Evolutionary conservation across 108 stramenopile species (phyloP), one percentile per base, ranked within the genome.

Genomic region (Cyclotella cryptica): DNA sequence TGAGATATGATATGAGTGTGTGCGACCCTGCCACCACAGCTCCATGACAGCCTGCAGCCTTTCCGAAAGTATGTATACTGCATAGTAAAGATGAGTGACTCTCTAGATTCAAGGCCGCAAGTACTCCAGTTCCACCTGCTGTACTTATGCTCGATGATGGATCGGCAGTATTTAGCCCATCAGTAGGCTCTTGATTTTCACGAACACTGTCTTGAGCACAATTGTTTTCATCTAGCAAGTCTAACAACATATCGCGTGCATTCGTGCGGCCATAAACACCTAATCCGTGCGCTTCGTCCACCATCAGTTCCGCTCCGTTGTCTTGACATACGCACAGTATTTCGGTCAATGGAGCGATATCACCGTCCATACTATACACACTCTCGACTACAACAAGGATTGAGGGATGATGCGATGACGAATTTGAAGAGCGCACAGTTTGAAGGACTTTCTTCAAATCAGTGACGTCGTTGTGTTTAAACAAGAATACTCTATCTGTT

Each of bases 281-380:
- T 61, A 92, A 67, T 5, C 92, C 93, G 80, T 97, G 97, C 19
- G 95, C 97, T 86, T 97, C 97, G 64, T 97, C 97, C 10, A 97
- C 94, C 42, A 97, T 77, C 15, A 95, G 89, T 41, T 46, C 60
- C 30, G 92, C 90, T 11, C 90, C 84, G 28, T 71, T 88, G 29
- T 81, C 49, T 9, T 79, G 43, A 41, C 91, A 89, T 35, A 91
- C 17, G 54, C 92, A 86, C 1, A 93, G 71, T 18, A 97, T 88
- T 11, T 88, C 74, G 61, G 69, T 42, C 55, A 99, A 84, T 41
- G 98, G 98, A 42, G 98, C 97, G 39, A 91, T 62, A 70, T 98
- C 97, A 21, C 98, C 98, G 86, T 98, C 98, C 98, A 99, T 99
- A 65, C 95, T 96, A 79, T 99, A 99, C 19, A 98, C 92, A 74